These are phyloP conservation scores for Halophytophthora polymorphica DNA, from an alignment of 352 stramenopile genomes.

Conservation along the genomic window DNA sequence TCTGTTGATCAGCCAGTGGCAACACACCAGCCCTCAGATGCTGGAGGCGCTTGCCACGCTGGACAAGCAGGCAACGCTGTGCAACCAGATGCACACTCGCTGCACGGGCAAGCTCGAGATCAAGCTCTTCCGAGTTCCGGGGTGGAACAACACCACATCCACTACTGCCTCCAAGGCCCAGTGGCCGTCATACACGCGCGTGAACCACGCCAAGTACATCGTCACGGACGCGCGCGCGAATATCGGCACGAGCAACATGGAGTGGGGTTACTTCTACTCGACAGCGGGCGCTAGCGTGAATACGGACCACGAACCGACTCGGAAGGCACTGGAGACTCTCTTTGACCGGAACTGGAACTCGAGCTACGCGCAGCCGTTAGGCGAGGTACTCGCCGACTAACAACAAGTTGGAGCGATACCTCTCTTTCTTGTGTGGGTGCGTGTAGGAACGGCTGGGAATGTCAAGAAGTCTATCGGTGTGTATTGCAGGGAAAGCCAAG, in stretches of 20 bases:
- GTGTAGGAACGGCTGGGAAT: no score
- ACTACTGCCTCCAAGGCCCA: constrained; percentile 16
- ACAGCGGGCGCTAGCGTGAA: constrained; percentile 77
- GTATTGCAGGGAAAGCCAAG: no score
- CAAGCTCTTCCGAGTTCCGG: constrained; percentile 69
- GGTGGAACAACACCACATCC: constrained; percentile 66
- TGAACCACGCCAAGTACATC: constrained; percentile 87
- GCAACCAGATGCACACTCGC: constrained; percentile 26
- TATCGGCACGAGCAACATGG: constrained; percentile 86
- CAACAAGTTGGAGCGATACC: no score
- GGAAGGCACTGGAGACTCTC: constrained; percentile 46
- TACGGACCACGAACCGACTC: constrained; percentile 60
- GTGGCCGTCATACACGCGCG: constrained; percentile 70
- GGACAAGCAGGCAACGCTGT: constrained; percentile 46
- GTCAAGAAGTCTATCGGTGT: no score
- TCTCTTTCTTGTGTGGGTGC: no score
- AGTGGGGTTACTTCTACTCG: constrained; percentile 87
- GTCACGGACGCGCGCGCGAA: constrained; percentile 78
- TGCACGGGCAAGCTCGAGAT: constrained; percentile 65
- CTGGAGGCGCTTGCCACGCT: constrained; percentile 42
- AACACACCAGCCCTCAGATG: constrained; percentile 62
- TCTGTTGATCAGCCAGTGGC: constrained; percentile 77
- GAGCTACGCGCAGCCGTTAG: constrained; percentile 44
- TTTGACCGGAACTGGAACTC: constrained; percentile 83
- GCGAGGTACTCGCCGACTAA: constrained; percentile 7